Conservation (phyloP, 805 yeast species). For the Hanseniaspora lindneri region DNA sequence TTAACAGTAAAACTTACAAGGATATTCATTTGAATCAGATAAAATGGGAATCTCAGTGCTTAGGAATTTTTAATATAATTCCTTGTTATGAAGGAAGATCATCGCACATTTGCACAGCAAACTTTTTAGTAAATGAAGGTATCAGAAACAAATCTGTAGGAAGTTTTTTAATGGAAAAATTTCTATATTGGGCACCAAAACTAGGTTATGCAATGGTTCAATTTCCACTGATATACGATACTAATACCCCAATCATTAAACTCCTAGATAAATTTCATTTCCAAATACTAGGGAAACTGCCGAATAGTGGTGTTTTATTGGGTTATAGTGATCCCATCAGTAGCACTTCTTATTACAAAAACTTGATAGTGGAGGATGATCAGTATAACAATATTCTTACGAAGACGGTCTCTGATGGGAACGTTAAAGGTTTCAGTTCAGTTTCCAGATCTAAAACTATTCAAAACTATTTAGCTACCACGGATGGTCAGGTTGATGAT, state of each 20-base stretch:
- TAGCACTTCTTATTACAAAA: conserved; percentile 73
- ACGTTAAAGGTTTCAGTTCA: not conserved
- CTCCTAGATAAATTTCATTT: conserved; percentile 69
- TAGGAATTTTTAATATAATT: conserved; percentile 74
- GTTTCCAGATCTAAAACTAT: conserved; percentile 6
- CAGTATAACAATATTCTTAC: conserved; percentile 6
- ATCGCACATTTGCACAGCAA: conserved; percentile 84
- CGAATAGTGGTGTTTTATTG: conserved; percentile 78
- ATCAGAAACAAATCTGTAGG: conserved; percentile 90
- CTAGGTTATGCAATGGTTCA: conserved; percentile 76
- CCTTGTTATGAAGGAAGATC: conserved; percentile 90
- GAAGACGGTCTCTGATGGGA: not conserved
- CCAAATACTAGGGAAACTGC: conserved; percentile 64
- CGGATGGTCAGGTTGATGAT: conserved; percentile 13
- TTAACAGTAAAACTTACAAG: conserved; percentile 17
- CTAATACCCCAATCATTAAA: conserved; percentile 70
- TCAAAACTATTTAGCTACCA: conserved; percentile 11
- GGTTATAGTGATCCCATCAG: conserved; percentile 80
- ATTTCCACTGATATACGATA: conserved; percentile 78
- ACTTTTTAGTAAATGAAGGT: conserved; percentile 82
- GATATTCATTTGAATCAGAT: conserved; percentile 29
- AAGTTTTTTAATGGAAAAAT: conserved; percentile 68
- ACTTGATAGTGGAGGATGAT: conserved; percentile 34
- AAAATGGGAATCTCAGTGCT: conserved; percentile 86
- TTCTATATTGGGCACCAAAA: conserved; percentile 79